Evolutionary conservation across 1,284 basidiomycete genomes (phyloP), one percentile per base, ranked within the genome.

Genomic region (Peniophora sp.): DNA sequence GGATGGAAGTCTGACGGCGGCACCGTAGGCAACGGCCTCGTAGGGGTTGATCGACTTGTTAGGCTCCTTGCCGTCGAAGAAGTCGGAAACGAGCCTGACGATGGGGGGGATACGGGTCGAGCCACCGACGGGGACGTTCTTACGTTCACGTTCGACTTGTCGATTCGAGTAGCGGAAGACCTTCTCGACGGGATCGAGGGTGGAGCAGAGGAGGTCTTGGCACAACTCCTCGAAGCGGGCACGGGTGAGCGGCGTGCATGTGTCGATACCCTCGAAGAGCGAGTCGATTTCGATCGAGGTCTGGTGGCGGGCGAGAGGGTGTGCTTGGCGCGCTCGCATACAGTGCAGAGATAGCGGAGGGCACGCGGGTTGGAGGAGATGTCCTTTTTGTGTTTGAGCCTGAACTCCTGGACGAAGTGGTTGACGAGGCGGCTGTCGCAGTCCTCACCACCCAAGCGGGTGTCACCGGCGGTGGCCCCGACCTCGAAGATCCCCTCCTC

Each of bases 31-130:
- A 59, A 99, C 96, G 55, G 97, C 97, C 78, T 99, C 97, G 64
- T 99, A 96, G 56, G 97, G 97, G 86, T 99, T 99, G 82, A 99
- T 99, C 69, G 81, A 88, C 78, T 91, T 91, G 81, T 91, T 92
- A 64, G 88, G 91, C 76, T 94, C 90, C 78, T 93, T 92, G 70
- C 96, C 94, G 69, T 93, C 93, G 85, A 98, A 99, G 83, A 93
- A 96, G 77, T 98, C 95, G 53, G 92, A 95, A 48, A 99, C 92
- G 67, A 97, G 88, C 78, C 96, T 95, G 73, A 96, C 88, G 66
- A 98, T 90, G 74, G 92, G 91, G 61, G 96, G 95, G 64, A 99
- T 99, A 87, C 96, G 94, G 55, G 95, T 98, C 47, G 94, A 98
- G 57, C 96, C 96, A 74, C 96, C 94, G 63, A 98, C 96, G 56